Conservation (phyloP, 2,329 filamentous ascomycete species). For the Cladosporium austrohemisphaericum region DNA sequence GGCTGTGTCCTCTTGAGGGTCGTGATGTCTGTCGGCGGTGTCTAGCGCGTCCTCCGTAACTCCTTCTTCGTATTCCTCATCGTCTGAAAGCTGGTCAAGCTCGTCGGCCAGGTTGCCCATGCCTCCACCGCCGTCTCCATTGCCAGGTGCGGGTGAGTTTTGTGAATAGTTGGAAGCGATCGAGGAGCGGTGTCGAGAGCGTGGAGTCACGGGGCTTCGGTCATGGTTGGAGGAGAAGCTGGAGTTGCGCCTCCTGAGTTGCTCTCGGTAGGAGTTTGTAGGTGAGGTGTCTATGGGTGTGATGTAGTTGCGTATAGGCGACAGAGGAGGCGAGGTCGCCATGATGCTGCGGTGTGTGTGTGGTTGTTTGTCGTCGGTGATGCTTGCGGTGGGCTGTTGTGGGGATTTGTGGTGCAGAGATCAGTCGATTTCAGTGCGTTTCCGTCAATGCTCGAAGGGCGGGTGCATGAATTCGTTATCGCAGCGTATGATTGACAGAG, state of each 20-base stretch:
- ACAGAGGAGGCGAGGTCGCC: conserved; percentile 40
- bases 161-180: conserved; percentile 30
- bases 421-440: too few relatives aligned
- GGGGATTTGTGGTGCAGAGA: too few relatives aligned
- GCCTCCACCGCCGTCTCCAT: conserved; percentile 44
- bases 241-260: conserved; percentile 32
- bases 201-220: conserved; percentile 43
- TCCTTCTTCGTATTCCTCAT: conserved; percentile 29
- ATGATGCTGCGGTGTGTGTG: conserved; percentile 21
- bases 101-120: conserved; percentile 79
- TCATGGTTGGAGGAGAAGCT: conserved; percentile 41
- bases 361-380: background rate
- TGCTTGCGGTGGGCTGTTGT: background rate
- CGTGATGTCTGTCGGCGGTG: conserved; percentile 8
- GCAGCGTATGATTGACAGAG: too few relatives aligned
- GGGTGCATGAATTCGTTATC: too few relatives aligned
- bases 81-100: conserved; percentile 50
- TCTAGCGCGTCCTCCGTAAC: conserved; percentile 21
- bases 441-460: too few relatives aligned
- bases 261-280: conserved; percentile 32
- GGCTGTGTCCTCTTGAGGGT: conserved; percentile 15
- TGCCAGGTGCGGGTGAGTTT: conserved; percentile 37
- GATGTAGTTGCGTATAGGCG: conserved; percentile 40
- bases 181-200: conserved; percentile 35
- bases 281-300: conserved; percentile 43